Evolutionary conservation across 306 rosid species (phyloP), one percentile per base, ranked within the genome.

Genomic region (Cyamopsis tetragonoloba): DNA sequence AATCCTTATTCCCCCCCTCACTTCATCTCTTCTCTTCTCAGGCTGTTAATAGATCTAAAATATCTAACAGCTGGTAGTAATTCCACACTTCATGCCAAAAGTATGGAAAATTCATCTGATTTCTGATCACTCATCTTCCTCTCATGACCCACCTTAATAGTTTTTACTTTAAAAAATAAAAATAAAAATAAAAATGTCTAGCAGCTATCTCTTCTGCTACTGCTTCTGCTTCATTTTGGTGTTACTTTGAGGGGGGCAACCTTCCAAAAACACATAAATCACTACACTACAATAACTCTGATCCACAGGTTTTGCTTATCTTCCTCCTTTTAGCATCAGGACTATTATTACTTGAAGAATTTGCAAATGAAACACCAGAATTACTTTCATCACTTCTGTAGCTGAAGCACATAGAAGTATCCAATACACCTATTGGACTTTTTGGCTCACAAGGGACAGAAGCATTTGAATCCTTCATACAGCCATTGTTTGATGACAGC

Each of bases 391-490:
- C 86, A 66, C 87, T 90, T 78, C 75, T 95, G 82, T 83, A 82
- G 92, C 95, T 88, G 61, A 88, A 86, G 82, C 95, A 86, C 15
- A 85, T n/a, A n/a, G n/a, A 46, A 10, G 83, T 82, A 13, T 95
- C 91, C 75, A 95, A 74, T 27, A 95, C 97, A 66, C 95, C 96
- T 14, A 86, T 85, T 61, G 99, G 99, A 19, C 92, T 90, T 57
- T 60, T 87, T 2, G 95, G 95, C 77, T 77, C 86, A 48, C 75
- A 73, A n/a, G 75, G 83, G 46, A 58, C 70, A 43, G 78, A 56
- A 69, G 70, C 86, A 72, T 44, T 76, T 47, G 76, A 26, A 30
- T 72, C 67, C 76, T 82, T 84, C 4, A 3, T 38, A 41, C 65
- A 47, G 44, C 57, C 79, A 42, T 20, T 54, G 56, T 42, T 62